These are phyloP conservation scores for Globisporangium apiculatum DNA, from an alignment of 352 stramenopile species.

Conservation along the genomic window DNA sequence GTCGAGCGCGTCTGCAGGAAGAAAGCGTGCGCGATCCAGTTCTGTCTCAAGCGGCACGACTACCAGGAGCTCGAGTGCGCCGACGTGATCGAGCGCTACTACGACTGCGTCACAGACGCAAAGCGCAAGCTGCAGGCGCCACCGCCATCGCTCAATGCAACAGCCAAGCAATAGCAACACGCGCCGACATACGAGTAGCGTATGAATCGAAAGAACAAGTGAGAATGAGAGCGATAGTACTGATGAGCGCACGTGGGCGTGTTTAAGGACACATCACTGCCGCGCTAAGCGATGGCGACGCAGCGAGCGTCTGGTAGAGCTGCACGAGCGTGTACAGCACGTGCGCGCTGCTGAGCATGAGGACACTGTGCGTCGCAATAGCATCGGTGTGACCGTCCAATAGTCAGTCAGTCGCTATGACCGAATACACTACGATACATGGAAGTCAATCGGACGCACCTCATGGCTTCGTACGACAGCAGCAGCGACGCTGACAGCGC, in stretches of 20 bases:
- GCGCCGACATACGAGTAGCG: too few species aligned
- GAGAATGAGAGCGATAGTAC: background rate
- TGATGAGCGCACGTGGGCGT: background rate
- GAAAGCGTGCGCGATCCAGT: constrained; percentile 76
- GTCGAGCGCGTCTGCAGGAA: constrained; percentile 65
- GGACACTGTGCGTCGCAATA: constrained; percentile 12
- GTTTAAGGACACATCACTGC: background rate
- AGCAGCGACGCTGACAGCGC: constrained; percentile 17
- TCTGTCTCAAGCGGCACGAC: constrained; percentile 60
- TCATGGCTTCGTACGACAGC: constrained; percentile 35
- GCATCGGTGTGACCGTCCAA: background rate
- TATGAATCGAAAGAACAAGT: background rate
- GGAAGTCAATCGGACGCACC: constrained; percentile 13
- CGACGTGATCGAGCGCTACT: constrained; percentile 58
- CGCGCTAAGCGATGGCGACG: background rate
- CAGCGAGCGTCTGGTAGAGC: constrained; percentile 20
- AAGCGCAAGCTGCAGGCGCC: constrained; percentile 10
- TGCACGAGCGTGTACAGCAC: constrained; percentile 33
- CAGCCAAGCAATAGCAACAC: constrained; percentile 6
- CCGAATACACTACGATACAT: background rate
- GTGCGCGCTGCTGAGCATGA: constrained; percentile 42
- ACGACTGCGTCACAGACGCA: constrained; percentile 55
- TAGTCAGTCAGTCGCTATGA: background rate
- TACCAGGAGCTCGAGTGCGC: constrained; percentile 73
- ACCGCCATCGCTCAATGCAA: constrained; percentile 11